These are phyloP conservation scores for Collybiopsis luxurians DNA, from an alignment of 768 basidiomycete genomes.

Conservation along the genomic window DNA sequence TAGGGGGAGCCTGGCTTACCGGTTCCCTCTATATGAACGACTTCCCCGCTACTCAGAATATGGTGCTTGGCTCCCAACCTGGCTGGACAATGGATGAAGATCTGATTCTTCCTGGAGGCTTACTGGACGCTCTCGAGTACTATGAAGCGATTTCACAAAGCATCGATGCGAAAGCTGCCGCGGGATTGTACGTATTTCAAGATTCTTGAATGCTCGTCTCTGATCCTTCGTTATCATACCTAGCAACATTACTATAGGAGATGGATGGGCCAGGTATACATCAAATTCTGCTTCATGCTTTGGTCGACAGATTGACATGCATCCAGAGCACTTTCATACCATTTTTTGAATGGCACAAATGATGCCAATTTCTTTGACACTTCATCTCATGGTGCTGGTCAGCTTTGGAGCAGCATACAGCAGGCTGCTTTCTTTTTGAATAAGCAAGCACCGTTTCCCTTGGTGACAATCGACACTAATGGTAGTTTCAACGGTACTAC, in stretches of 20 bases:
- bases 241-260: constrained; percentile 64
- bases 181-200: constrained; percentile 44
- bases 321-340: constrained; percentile 62
- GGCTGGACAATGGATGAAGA: constrained; percentile 61
- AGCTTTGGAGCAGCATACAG: constrained; percentile 62
- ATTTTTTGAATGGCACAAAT: constrained; percentile 69
- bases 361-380: constrained; percentile 57
- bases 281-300: not conserved
- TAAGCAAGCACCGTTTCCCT: constrained; percentile 59
- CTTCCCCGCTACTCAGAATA: constrained; percentile 52
- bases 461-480: constrained; percentile 57
- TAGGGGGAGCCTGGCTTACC: constrained; percentile 70
- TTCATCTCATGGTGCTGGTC: constrained; percentile 67
- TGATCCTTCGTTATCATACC: not conserved
- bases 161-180: constrained; percentile 51
- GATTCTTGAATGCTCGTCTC: not conserved
- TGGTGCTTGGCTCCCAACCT: constrained; percentile 54
- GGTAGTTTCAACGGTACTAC: constrained; percentile 43
- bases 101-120: constrained; percentile 52
- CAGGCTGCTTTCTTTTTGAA: constrained; percentile 48
- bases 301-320: not conserved
- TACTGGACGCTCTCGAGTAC: too few species aligned
- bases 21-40: constrained; percentile 64
- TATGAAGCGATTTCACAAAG: constrained; percentile 54
- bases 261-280: constrained; percentile 42